Base-by-base conservation (phyloP, 495 filamentous ascomycete genomes). In the Penicillium silybi region DNA sequence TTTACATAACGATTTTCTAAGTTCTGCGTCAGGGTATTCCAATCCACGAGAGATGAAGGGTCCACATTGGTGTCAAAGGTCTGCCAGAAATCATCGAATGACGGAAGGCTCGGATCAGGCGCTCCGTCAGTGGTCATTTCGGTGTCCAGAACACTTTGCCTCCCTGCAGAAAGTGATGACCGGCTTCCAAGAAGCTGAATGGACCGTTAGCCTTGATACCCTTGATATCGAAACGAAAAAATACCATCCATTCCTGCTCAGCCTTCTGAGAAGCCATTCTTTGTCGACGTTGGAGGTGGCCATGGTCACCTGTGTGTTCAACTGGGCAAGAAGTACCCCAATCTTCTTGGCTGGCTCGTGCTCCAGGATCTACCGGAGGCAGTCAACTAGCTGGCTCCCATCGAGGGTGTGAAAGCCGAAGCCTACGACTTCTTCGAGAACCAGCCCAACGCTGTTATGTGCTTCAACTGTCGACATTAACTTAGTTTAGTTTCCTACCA, bases 211-310 rank as follows among this genome's bases (percentile, higher is more conserved):
- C 0, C 72, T 69, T 44, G 49, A 55, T 5, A 42, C 61, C 6
- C 27, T 67, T 9, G 43, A 64, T 1, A n/a, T 26, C 4, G 62
- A 65, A 45, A 53, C 39, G 4, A 37, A 48, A 16, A 52, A 32
- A 17, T 58, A 9, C 34, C 52, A 3, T 49, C 46, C 2, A 34
- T n/a, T 6, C 6, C 11, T 29, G 53, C 43, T 7, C 29, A 46
- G 27, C 13, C 54, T 34, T 50, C 44, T 6, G 53, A 66, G 2
- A 58, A 40, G 23, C 50, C 56, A 3, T 55, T 80, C 29, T 68
- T 80, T 26, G 77, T 85, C 13, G 76, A 85, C 48, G 63, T 84
- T 0, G 80, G 80, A 8, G 78, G 82, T 34, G 67, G 75, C 1
- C 63, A 74, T 25, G 81, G 80, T n/a, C 75, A 84, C 20, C 77